phyloP scores from a whole-genome alignment of 352 stramenopile genomes.

The Globisporangium middletonii region DNA sequence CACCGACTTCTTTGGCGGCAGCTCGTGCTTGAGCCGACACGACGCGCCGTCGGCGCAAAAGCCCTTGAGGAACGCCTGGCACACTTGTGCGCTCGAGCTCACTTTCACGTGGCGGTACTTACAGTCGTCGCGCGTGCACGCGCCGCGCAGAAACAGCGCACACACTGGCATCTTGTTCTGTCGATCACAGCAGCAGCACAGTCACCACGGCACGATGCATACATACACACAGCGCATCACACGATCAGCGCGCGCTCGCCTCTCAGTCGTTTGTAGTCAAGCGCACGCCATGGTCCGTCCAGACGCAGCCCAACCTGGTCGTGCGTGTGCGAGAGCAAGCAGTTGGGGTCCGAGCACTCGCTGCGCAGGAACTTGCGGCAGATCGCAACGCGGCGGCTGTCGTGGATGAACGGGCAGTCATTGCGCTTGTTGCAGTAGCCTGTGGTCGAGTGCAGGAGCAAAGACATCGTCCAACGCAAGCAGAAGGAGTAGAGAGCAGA shows the following conservation, averaged over 20 bases:
- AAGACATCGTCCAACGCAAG: background rate
- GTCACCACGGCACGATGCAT: background rate
- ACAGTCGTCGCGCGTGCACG: constrained; percentile 67
- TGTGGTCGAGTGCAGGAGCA: constrained; percentile 14
- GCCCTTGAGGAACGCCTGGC: constrained; percentile 56
- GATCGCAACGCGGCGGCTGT: constrained; percentile 77
- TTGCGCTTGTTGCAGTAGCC: constrained; percentile 82
- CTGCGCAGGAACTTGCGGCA: constrained; percentile 74
- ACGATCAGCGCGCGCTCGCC: constrained; percentile 2
- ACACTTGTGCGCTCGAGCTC: constrained; percentile 50
- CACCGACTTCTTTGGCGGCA: constrained; percentile 24
- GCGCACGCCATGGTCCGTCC: background rate
- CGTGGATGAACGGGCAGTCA: constrained; percentile 75
- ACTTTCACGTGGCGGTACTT: constrained; percentile 84
- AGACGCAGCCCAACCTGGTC: constrained; percentile 52
- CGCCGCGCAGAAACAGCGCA: constrained; percentile 66
- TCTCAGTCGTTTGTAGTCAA: background rate
- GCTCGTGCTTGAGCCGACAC: constrained; percentile 62
- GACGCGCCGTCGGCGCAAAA: constrained; percentile 50
- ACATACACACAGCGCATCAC: constrained; percentile 4
- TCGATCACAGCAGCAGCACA: constrained; percentile 3
- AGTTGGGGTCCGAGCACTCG: constrained; percentile 50
- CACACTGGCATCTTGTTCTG: constrained; percentile 85
- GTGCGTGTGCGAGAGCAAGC: constrained; percentile 60
- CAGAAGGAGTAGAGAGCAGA: too few species aligned